Evolutionary conservation across 2,329 filamentous ascomycete species (phyloP).

Genomic region (Orbilia quercus): DNA sequence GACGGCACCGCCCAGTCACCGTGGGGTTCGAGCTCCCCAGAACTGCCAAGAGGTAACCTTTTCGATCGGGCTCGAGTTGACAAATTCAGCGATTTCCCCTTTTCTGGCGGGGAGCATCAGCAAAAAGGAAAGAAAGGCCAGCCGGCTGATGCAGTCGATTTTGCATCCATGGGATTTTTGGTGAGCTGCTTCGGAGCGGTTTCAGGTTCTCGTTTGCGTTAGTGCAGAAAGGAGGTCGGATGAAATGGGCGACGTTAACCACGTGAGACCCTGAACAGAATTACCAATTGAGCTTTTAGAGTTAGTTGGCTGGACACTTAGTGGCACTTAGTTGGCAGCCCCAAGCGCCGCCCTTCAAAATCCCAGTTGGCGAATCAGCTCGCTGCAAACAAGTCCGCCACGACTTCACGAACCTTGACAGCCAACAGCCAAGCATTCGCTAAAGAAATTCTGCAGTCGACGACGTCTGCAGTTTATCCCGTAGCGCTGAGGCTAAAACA

Average conservation of each 20-base stretch:
- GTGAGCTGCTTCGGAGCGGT: conserved; percentile 46
- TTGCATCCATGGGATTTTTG: too few relatives aligned
- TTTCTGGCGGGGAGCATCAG: not conserved
- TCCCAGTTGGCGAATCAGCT: conserved; percentile 41
- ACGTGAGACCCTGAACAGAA: conserved; percentile 28
- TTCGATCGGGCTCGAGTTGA: conserved; percentile 18
- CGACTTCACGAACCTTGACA: conserved; percentile 44
- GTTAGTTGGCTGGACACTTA: too few relatives aligned
- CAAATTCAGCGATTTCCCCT: conserved; percentile 17
- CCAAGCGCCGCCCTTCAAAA: conserved; percentile 46
- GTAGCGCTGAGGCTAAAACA: conserved; percentile 52
- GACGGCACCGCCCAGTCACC: too few relatives aligned
- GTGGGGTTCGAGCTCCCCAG: not conserved
- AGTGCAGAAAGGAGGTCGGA: conserved; percentile 32
- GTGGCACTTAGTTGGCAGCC: too few relatives aligned
- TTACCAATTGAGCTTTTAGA: too few relatives aligned
- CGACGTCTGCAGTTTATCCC: conserved; percentile 10
- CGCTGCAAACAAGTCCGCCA: conserved; percentile 30
- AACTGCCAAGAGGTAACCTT: conserved; percentile 1
- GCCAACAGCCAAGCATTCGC: conserved; percentile 39
- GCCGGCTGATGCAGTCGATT: not conserved
- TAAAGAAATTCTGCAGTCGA: conserved; percentile 23
- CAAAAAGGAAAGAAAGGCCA: not conserved
- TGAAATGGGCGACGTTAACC: conserved; percentile 35
- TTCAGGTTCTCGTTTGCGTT: conserved; percentile 34